A percentile compares a stretch with the other conserved stretches of the same genome.
Evolutionary conservation across 208 protist genomes (phyloP).

Genomic region (Leishmania gerbilli): DNA sequence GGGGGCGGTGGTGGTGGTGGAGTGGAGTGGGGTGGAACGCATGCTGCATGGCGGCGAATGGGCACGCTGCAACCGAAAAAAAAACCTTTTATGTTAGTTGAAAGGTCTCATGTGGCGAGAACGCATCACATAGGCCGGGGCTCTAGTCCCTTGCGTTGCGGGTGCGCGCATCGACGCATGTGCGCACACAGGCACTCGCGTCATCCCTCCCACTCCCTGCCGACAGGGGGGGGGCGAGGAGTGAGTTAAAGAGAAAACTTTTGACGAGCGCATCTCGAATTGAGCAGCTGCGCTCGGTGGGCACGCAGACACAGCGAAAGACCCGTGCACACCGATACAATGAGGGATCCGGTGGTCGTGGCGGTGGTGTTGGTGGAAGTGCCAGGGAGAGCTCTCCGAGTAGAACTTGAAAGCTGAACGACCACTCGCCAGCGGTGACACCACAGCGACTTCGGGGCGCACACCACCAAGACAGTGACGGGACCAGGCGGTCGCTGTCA

Average conservation of each 20-base stretch:
- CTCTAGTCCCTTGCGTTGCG: neutral
- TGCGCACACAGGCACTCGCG: neutral
- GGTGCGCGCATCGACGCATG: neutral
- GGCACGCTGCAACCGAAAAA: neutral
- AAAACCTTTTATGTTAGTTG: neutral
- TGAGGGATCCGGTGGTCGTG: no score
- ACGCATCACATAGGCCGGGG: neutral
- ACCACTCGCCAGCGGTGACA: neutral
- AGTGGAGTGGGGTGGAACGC: neutral
- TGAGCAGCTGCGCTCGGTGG: neutral
- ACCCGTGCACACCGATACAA: no score
- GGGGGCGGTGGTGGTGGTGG: neutral
- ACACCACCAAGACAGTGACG: neutral
- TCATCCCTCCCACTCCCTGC: neutral
- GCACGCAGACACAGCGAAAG: neutral
- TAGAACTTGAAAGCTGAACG: neutral
- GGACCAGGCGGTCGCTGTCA: no score
- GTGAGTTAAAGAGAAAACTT: neutral
- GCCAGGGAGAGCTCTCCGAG: neutral
- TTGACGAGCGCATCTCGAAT: neutral
- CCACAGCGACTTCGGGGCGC: neutral
- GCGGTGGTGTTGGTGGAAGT: neutral
- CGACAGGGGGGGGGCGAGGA: neutral
- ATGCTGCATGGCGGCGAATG: neutral
- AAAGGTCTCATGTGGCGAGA: neutral